Conservation (phyloP, 2,329 filamentous ascomycete genomes). For the Berkeleyomyces basicola region DNA sequence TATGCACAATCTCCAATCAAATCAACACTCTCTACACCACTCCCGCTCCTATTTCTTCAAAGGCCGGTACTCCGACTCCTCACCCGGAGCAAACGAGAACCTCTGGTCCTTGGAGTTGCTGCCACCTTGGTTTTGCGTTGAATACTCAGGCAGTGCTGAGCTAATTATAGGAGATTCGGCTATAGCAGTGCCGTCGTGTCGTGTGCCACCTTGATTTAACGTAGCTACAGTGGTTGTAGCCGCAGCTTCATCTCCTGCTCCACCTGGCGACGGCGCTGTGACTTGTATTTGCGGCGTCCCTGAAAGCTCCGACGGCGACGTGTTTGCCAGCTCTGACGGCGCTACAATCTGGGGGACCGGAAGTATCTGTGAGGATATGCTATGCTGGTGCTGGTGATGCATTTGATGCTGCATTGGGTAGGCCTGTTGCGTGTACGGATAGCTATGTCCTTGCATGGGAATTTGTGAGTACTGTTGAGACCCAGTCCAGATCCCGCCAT, state of each 20-base stretch:
- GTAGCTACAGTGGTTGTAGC: background rate
- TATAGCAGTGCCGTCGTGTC: background rate
- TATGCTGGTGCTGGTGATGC: background rate
- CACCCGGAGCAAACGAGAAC: slow-evolving; percentile 21
- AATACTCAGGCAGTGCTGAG: background rate
- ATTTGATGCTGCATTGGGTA: background rate
- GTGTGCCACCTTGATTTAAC: background rate
- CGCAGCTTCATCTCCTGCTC: background rate
- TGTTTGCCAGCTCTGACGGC: background rate
- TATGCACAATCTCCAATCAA: background rate
- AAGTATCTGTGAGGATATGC: background rate
- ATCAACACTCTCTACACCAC: background rate
- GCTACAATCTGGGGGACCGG: background rate
- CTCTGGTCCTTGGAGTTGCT: background rate
- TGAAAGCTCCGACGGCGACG: background rate
- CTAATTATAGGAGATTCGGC: background rate
- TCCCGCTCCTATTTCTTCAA: slow-evolving; percentile 12
- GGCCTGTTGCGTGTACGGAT: background rate
- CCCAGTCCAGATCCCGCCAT: background rate
- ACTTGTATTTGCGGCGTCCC: background rate
- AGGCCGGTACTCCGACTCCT: slow-evolving; percentile 19
- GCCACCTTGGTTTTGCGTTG: background rate
- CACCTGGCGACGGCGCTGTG: background rate
- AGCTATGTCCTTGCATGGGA: background rate
- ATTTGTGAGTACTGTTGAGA: background rate